A percentile compares a stretch with the other conserved stretches of the same genome.
phyloP scores from a whole-genome alignment of 345 rosid species.

The Anastatica hierochuntica region DNA sequence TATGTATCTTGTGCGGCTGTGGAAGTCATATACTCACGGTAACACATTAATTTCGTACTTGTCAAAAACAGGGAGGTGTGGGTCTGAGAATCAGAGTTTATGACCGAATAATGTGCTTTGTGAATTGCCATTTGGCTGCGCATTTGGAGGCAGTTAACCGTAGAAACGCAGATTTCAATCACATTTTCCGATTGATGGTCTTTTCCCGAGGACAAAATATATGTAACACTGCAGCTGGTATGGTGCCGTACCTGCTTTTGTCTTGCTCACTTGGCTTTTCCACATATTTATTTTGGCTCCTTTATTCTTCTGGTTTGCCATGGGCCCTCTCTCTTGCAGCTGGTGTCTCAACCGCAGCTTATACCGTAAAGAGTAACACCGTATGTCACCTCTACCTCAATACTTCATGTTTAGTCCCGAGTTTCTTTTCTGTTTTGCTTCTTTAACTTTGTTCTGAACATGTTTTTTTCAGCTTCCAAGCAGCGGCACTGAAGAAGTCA shows the following conservation, averaged over 20 bases:
- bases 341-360: slow-evolving; percentile 57
- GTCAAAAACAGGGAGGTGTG: slow-evolving; percentile 62
- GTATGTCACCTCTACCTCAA: no score
- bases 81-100: slow-evolving; percentile 74
- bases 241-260: slow-evolving; percentile 67
- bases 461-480: slow-evolving; percentile 20
- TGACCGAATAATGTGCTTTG: slow-evolving; percentile 77
- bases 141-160: slow-evolving; percentile 79
- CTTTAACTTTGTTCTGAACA: slow-evolving; percentile 18
- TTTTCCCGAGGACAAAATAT: slow-evolving; percentile 48
- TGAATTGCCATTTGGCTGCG: slow-evolving; percentile 83
- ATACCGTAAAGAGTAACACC: slow-evolving; percentile 40
- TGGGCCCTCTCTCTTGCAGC: slow-evolving; percentile 84
- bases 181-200: slow-evolving; percentile 54
- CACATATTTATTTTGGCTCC: slow-evolving; percentile 73
- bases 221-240: slow-evolving; percentile 57
- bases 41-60: no score
- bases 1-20: not conserved
- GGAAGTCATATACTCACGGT: no score
- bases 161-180: slow-evolving; percentile 77
- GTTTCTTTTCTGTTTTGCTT: not conserved
- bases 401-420: slow-evolving; percentile 5
- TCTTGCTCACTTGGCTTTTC: slow-evolving; percentile 78
- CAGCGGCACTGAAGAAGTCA: slow-evolving; percentile 44
- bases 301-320: slow-evolving; percentile 78